These are phyloP conservation scores for Arthrobotrys sphaeroides DNA, from an alignment of 2,329 filamentous ascomycete genomes.

Conservation along the genomic window DNA sequence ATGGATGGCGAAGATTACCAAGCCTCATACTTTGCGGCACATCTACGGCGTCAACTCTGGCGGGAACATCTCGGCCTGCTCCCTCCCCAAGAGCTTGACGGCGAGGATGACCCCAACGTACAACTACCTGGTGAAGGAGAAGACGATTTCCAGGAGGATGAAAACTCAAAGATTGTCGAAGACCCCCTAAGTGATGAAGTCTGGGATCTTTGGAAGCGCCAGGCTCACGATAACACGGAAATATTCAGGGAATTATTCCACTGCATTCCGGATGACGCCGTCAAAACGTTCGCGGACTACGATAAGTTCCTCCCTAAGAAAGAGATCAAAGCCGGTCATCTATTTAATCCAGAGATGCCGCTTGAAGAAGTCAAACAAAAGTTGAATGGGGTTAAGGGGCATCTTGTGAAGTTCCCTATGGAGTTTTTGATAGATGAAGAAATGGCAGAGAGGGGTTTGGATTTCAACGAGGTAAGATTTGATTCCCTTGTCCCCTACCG, in stretches of 20 bases:
- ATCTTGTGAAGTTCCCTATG: conserved; percentile 95
- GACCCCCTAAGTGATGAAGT: conserved; percentile 72
- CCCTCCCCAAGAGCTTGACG: conserved; percentile 75
- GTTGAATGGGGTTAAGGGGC: conserved; percentile 81
- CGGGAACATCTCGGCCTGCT: conserved; percentile 88
- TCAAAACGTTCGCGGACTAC: conserved; percentile 91
- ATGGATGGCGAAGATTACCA: conserved; percentile 83
- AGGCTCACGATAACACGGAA: conserved; percentile 76
- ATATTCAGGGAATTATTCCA: conserved; percentile 84
- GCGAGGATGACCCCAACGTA: conserved; percentile 74
- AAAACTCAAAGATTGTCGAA: conserved; percentile 72
- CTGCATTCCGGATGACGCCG: conserved; percentile 87
- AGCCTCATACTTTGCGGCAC: conserved; percentile 82
- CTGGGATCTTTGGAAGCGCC: conserved; percentile 74
- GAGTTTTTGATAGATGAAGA: conserved; percentile 82
- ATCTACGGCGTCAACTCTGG: conserved; percentile 83
- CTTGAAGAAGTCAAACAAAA: conserved; percentile 77
- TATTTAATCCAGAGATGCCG: conserved; percentile 76
- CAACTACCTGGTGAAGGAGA: conserved; percentile 73
- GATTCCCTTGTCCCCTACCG: background rate
- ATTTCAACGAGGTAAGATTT: conserved; percentile 46
- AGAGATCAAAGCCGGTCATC: conserved; percentile 81
- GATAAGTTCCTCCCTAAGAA: conserved; percentile 77
- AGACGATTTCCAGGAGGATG: conserved; percentile 73
- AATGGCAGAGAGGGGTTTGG: conserved; percentile 77